These are phyloP conservation scores for Ceratopteris richardii DNA, from an alignment of 75 land plant genomes.

Conservation along the genomic window DNA sequence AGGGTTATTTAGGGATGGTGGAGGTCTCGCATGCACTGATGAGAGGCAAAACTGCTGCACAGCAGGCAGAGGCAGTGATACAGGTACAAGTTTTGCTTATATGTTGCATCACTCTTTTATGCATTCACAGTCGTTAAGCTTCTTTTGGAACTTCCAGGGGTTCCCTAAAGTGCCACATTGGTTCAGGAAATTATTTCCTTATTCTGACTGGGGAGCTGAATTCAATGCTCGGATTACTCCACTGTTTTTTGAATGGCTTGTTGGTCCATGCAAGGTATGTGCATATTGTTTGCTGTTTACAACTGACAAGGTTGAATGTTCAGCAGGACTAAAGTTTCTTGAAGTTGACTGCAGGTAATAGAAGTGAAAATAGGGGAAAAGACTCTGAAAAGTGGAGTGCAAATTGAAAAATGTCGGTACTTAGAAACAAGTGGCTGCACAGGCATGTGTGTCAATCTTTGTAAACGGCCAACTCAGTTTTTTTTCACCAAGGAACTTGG, in stretches of 20 bases:
- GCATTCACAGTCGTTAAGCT: too few species aligned
- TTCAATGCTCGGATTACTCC: constrained; percentile 62
- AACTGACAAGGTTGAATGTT: not conserved
- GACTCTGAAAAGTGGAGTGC: constrained; percentile 51
- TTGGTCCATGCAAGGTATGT: constrained; percentile 83
- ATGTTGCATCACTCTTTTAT: too few species aligned
- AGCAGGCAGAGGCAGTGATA: constrained; percentile 25
- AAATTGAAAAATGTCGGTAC: constrained; percentile 63
- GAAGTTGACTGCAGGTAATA: constrained; percentile 30
- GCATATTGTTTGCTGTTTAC: not conserved
- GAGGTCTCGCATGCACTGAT: constrained; percentile 26
- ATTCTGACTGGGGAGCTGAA: constrained; percentile 38
- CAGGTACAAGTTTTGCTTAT: too few species aligned
- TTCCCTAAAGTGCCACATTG: constrained; percentile 24
- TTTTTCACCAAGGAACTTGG: constrained; percentile 46
- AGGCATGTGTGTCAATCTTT: constrained; percentile 76
- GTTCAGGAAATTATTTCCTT: constrained; percentile 26
- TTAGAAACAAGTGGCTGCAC: constrained; percentile 67
- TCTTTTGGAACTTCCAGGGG: constrained; percentile 10
- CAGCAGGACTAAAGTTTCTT: not conserved
- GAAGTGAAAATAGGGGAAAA: constrained; percentile 47
- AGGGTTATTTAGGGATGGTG: constrained; percentile 30
- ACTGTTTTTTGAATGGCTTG: constrained; percentile 69
- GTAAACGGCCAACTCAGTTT: constrained; percentile 72
- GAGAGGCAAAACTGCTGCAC: constrained; percentile 13